Conservation (phyloP, 768 basidiomycete genomes). For the Pleurotus salmoneostramineus region DNA sequence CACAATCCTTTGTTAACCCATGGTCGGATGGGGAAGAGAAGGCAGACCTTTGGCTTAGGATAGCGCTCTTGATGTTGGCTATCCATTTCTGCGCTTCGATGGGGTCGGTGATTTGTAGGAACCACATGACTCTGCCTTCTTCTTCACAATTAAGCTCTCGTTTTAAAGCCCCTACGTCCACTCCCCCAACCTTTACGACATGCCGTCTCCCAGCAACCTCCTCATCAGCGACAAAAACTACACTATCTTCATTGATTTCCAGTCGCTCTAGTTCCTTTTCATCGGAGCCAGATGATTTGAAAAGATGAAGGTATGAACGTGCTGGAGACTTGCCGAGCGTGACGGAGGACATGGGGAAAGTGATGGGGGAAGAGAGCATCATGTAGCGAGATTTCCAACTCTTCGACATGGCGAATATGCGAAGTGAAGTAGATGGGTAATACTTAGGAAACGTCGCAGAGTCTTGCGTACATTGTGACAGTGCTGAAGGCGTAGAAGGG, state of each 20-base stretch:
- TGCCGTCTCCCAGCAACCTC: constrained; percentile 41
- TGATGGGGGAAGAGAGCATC: constrained; percentile 48
- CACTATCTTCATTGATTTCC: constrained; percentile 72
- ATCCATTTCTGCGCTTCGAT: constrained; percentile 75
- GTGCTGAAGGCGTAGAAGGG: constrained; percentile 51
- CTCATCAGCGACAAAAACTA: constrained; percentile 69
- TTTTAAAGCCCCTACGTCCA: constrained; percentile 48
- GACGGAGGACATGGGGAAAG: constrained; percentile 30
- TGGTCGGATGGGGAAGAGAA: not conserved
- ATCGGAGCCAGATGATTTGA: constrained; percentile 55
- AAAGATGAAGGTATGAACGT: constrained; percentile 66
- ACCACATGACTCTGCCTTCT: constrained; percentile 59
- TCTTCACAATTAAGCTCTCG: constrained; percentile 43
- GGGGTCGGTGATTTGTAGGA: constrained; percentile 60
- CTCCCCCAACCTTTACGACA: constrained; percentile 68
- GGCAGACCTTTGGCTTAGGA: constrained; percentile 64
- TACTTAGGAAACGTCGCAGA: constrained; percentile 62
- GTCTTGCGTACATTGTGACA: constrained; percentile 49
- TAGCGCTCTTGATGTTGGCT: constrained; percentile 63
- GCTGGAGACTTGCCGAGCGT: constrained; percentile 22
- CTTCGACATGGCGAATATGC: constrained; percentile 69
- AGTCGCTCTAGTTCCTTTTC: constrained; percentile 73
- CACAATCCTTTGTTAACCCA: not conserved
- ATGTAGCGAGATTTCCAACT: constrained; percentile 69
- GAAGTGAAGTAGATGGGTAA: constrained; percentile 61